Conservation (phyloP, 2,329 filamentous ascomycete genomes). For the Aphanocladium album region DNA sequence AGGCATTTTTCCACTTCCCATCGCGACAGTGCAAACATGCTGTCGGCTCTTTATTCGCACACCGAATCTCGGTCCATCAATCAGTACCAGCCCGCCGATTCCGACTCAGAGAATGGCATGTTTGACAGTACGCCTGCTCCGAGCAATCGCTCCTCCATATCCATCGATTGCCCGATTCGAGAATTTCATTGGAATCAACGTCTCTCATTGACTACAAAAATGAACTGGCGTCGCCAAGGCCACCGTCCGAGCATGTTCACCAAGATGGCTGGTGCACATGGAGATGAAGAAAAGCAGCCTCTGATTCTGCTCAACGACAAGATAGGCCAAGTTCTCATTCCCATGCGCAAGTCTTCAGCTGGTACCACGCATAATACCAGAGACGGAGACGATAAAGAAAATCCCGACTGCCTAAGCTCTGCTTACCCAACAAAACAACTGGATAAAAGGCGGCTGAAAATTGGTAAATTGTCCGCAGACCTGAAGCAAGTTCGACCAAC, state of each 20-base stretch:
- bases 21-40: neutral
- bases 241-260: neutral
- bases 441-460: neutral
- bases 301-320: neutral
- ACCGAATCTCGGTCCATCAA: constrained; percentile 4
- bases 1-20: neutral
- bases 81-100: neutral
- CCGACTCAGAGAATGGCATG: constrained; percentile 17
- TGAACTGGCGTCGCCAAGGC: neutral
- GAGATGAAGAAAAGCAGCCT: neutral
- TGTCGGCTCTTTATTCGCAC: constrained; percentile 9
- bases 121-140: constrained; percentile 31
- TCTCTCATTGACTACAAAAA: neutral
- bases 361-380: neutral
- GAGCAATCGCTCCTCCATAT: constrained; percentile 25
- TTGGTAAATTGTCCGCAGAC: neutral
- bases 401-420: neutral
- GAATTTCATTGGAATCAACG: neutral
- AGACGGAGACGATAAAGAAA: neutral
- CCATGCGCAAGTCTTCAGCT: neutral
- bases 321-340: neutral
- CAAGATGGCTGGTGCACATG: neutral
- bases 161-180: constrained; percentile 13
- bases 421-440: neutral
- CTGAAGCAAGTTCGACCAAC: neutral